Conservation (phyloP, 768 basidiomycete species). For the Rickenella mellea region DNA sequence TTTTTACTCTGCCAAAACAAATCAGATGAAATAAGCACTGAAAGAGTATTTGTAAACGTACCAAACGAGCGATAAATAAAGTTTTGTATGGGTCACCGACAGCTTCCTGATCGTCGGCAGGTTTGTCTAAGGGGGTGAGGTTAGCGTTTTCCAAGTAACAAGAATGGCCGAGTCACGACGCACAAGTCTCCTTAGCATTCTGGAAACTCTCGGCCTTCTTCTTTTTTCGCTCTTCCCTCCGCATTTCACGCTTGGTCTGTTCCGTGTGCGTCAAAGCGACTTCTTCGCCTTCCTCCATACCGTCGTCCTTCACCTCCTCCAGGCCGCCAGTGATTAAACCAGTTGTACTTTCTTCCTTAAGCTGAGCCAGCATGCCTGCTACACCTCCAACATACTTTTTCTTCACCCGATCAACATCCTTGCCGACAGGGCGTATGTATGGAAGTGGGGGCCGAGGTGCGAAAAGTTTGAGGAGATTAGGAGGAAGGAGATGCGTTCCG, state of each 20-base stretch:
- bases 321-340: constrained; percentile 49
- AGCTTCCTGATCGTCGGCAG: constrained; percentile 83
- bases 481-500: constrained; percentile 85
- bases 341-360: constrained; percentile 73
- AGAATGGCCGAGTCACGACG: constrained; percentile 20
- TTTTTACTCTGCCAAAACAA: constrained; percentile 62
- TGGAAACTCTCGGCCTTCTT: constrained; percentile 68
- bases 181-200: constrained; percentile 78
- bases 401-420: constrained; percentile 66
- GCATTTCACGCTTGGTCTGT: constrained; percentile 70
- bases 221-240: constrained; percentile 71
- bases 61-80: constrained; percentile 89
- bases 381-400: constrained; percentile 69
- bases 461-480: constrained; percentile 94
- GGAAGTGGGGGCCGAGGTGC: constrained; percentile 86
- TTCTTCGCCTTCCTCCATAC: constrained; percentile 81
- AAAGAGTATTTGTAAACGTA: constrained; percentile 22
- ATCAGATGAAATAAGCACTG: constrained; percentile 1
- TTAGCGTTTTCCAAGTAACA: constrained; percentile 3
- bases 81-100: constrained; percentile 98
- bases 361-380: constrained; percentile 56
- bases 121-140: constrained; percentile 57
- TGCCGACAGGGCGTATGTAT: constrained; percentile 78
- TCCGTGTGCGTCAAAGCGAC: constrained; percentile 74
- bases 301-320: constrained; percentile 30